These are phyloP conservation scores for Lasiodiplodia sp. DNA, from an alignment of 2,329 filamentous ascomycete species.

Conservation along the genomic window DNA sequence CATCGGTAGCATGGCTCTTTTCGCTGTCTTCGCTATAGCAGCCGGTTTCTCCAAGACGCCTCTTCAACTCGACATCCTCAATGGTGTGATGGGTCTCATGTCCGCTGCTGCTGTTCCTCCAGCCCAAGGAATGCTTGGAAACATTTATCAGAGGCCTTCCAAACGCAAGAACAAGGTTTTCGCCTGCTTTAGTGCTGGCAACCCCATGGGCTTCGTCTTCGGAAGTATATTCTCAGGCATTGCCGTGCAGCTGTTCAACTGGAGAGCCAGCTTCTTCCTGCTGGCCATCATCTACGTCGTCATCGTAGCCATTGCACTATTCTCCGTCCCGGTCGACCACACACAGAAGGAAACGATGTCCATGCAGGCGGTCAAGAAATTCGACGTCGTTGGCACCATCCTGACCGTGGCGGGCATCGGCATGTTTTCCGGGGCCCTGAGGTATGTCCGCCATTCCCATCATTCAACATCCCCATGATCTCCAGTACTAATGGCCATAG, in stretches of 20 bases:
- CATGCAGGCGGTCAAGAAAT: slow-evolving; percentile 59
- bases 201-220: slow-evolving; percentile 64
- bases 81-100: slow-evolving; percentile 69
- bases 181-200: slow-evolving; percentile 67
- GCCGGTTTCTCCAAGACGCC: slow-evolving; percentile 67
- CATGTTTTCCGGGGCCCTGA: slow-evolving; percentile 68
- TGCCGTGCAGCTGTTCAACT: slow-evolving; percentile 66
- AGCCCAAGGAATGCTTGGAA: slow-evolving; percentile 69
- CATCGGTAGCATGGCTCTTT: slow-evolving; percentile 65
- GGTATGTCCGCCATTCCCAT: slow-evolving; percentile 47
- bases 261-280: slow-evolving; percentile 69
- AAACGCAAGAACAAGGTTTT: slow-evolving; percentile 71
- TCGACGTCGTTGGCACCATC: slow-evolving; percentile 68
- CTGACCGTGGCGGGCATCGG: slow-evolving; percentile 71
- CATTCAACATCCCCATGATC: neutral
- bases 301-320: slow-evolving; percentile 64
- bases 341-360: slow-evolving; percentile 55
- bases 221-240: slow-evolving; percentile 69
- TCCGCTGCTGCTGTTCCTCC: slow-evolving; percentile 70
- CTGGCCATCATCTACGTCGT: slow-evolving; percentile 69
- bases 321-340: slow-evolving; percentile 66
- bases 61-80: slow-evolving; percentile 68
- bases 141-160: slow-evolving; percentile 67
- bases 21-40: slow-evolving; percentile 63
- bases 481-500: slow-evolving; percentile 36